Base-by-base conservation (phyloP, 371 early-diverging fungal species). In the Apophysomyces elegans region DNA sequence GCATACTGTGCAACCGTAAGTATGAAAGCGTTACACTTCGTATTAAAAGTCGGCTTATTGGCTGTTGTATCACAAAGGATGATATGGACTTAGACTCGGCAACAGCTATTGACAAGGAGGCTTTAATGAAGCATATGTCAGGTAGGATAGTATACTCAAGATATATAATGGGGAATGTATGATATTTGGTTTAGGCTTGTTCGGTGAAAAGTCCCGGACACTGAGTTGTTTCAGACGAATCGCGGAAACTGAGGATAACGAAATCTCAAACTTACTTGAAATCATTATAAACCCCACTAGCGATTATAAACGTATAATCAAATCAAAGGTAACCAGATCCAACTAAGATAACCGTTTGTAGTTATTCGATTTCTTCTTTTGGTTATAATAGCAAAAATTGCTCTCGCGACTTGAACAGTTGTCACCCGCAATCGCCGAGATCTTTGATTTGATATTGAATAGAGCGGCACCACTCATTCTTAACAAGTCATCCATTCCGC, bases 361-460 rank as follows among this genome's bases (percentile, higher is more conserved):
- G 35, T 50, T 32, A 60, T 47, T 54, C 12, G 37, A 18, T 8
- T 2, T 8, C 13, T 37, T 8, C 2, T 26, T 2, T 26, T 5
- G 5, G 13, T 56, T 7, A 61, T 39, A 37, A 21, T 64, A 93
- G 89, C 86, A 84, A 68, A 91, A 91, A 64, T 66, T 91, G 1
- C 63, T 88, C 16, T 81, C 87, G 56, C 77, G 84, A 1, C 71
- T 96, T 4, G 88, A 92, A 32, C 80, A 83, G 37, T 61, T 83
- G 21, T 78, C 87, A 4, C 82, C 90, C 7, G 82, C 75, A 6
- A 64, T 86, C 12, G 66, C 82, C 11, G 95, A 95, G 32, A 82
- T 90, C 0, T 92, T 95, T 35, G 79, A 85, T 4, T 72, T 91
- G 8, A 72, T 95, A 7, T 72, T 95, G 37, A 85, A 65, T 81